Percentiles rank a stretch among this genome's conserved stretches.
Conservation (phyloP, 2,329 filamentous ascomycete genomes). For the Ceratocystis diversiconidia region DNA sequence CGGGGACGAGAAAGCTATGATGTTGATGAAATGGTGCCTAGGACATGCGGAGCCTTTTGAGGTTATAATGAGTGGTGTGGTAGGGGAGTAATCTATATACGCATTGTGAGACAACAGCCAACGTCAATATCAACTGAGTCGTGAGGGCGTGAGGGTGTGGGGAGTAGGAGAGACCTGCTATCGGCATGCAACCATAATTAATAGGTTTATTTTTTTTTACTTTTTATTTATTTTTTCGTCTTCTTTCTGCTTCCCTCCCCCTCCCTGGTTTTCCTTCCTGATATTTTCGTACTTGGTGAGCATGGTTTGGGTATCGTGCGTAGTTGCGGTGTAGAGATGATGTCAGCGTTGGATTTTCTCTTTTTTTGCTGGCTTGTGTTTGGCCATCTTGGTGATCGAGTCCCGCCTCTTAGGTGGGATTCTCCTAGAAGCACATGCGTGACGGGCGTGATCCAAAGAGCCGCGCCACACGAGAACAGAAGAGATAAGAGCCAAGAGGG, state of each 20-base stretch:
- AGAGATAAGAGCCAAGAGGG: neutral
- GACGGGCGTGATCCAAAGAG: neutral
- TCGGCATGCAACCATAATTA: neutral
- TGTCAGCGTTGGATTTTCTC: neutral
- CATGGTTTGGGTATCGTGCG: neutral
- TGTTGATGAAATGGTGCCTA: neutral
- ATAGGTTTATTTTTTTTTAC: neutral
- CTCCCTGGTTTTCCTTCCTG: too few species aligned
- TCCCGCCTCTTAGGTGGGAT: neutral
- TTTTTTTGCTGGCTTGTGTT: neutral
- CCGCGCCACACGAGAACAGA: neutral
- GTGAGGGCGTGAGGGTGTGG: neutral
- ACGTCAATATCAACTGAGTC: neutral
- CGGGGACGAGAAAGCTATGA: neutral
- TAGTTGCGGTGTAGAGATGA: neutral
- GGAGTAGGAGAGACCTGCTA: neutral
- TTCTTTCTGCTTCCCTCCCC: neutral
- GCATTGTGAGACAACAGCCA: neutral
- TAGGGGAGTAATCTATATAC: neutral
- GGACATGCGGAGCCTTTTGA: neutral
- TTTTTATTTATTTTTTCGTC: neutral
- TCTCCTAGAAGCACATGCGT: slow-evolving; percentile 2
- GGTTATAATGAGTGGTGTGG: neutral
- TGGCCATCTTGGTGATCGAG: neutral
- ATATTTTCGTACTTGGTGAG: too few species aligned